These are phyloP conservation scores for Alternaria arbusti DNA, from an alignment of 2,329 filamentous ascomycete species.

Conservation along the genomic window DNA sequence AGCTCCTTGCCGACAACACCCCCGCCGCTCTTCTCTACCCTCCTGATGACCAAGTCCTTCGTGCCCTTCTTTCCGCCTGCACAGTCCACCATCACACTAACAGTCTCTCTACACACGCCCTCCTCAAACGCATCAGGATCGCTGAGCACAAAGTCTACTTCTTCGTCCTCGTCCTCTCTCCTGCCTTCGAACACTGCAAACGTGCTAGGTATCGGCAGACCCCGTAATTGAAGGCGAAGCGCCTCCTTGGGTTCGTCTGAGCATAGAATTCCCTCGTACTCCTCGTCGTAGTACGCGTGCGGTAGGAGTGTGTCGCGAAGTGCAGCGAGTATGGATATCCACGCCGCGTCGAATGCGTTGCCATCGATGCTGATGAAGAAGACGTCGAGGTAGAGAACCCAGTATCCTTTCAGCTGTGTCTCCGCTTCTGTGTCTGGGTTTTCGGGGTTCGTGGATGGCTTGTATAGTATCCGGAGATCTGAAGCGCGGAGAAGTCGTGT, in stretches of 20 bases:
- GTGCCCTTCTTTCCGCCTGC: slow-evolving; percentile 64
- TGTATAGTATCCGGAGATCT: slow-evolving; percentile 76
- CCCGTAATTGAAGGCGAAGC: slow-evolving; percentile 64
- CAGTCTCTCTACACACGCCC: slow-evolving; percentile 77
- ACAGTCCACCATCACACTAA: slow-evolving; percentile 81
- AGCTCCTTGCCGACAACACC: slow-evolving; percentile 69
- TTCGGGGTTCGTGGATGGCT: slow-evolving; percentile 52
- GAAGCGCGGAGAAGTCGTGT: slow-evolving; percentile 69
- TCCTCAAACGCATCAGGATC: slow-evolving; percentile 94
- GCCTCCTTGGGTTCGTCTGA: slow-evolving; percentile 64
- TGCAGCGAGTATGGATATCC: slow-evolving; percentile 83
- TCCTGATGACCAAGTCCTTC: slow-evolving; percentile 70
- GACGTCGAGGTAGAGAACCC: slow-evolving; percentile 95
- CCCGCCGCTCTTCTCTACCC: slow-evolving; percentile 87
- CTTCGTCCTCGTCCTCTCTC: slow-evolving; percentile 52
- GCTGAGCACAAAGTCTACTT: slow-evolving; percentile 72
- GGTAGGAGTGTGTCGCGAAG: slow-evolving; percentile 80
- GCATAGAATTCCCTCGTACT: slow-evolving; percentile 80
- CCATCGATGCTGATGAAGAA: slow-evolving; percentile 93
- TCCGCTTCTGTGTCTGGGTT: slow-evolving; percentile 56
- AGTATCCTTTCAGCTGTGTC: slow-evolving; percentile 78
- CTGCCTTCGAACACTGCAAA: slow-evolving; percentile 71
- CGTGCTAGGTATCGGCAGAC: slow-evolving; percentile 76
- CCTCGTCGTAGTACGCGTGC: slow-evolving; percentile 80
- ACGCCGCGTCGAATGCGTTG: slow-evolving; percentile 89